phyloP scores from a whole-genome alignment of 306 rosid species.

The Rosa persica region DNA sequence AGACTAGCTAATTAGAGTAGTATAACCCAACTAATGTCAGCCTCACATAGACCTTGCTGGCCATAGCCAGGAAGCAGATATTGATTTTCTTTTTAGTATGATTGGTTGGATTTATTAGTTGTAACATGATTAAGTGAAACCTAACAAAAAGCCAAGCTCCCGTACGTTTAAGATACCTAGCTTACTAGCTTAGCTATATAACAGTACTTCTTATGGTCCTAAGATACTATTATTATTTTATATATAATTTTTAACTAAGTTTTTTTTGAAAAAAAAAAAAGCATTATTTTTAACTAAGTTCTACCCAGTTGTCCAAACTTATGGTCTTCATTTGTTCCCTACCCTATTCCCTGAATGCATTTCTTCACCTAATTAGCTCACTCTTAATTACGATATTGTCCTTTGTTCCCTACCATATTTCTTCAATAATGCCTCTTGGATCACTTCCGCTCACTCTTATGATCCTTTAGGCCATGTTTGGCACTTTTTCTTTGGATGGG shows the following conservation, averaged over 20 bases:
- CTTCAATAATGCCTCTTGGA: constrained; percentile 4
- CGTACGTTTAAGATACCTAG: background rate
- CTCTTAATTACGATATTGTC: background rate
- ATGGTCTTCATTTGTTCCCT: constrained; percentile 4
- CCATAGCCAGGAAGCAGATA: background rate
- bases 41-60: background rate
- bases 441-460: background rate
- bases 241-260: background rate
- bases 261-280: too few relatives aligned
- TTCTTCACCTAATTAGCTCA: background rate
- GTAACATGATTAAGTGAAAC: background rate
- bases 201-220: background rate
- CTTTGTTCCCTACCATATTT: background rate
- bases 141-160: background rate
- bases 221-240: background rate
- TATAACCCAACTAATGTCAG: constrained; percentile 10
- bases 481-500: background rate
- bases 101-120: background rate
- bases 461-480: background rate
- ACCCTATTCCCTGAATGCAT: background rate
- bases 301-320: background rate
- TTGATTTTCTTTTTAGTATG: background rate
- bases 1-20: background rate
- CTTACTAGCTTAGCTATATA: background rate
- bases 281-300: background rate